Base-by-base conservation (phyloP, 129 eudicot genomes). In the Lonicera japonica region DNA sequence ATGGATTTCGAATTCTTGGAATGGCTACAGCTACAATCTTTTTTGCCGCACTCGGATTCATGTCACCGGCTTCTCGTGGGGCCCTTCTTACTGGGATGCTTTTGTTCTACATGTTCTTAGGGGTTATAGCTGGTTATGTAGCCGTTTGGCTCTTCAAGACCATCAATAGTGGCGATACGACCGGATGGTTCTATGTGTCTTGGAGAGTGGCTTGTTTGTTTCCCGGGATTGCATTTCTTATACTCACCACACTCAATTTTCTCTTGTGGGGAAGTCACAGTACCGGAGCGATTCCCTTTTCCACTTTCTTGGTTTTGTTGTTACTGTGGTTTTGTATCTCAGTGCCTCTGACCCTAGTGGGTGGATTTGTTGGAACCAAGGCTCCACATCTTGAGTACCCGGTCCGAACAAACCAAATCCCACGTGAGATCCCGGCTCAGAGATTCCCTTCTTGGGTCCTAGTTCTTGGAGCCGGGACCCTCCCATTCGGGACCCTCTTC, bases 31-130 rank as follows among this genome's bases (percentile, higher is more conserved):
- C 73, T 13, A 76, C 76, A 0, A 76, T 76, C 41, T 70, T 76
- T 54, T 76, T 76, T 13, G 76, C 76, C 10, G 60, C 76, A 58
- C 69, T 70, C 12, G 81, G 81, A 48, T 76, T 76, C 43, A 69
- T 76, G 81, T 76, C 76, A 25, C 82, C 74, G 11, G 77, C 82
- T 60, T 77, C 82, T 38, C 77, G 70, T 34, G 82, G 82, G 1
- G 70, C 74, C 52, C 70, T 71, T 55, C 46, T 77, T 15, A 71
- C 70, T 19, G 82, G 82, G 2, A 77, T 76, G 77, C 73, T 77
- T 23, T 46, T 77, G 68, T 71, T 71, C 63, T 77, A 71, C 60
- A 36, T 72, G 54, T 54, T 67, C 11, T 51, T 72, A 16, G 82
- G 78, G 47, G 13, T 63, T 41, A 34, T 67, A 17, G 71, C 71